phyloP scores from a whole-genome alignment of 345 rosid species.

The Erysimum cheiranthoides region DNA sequence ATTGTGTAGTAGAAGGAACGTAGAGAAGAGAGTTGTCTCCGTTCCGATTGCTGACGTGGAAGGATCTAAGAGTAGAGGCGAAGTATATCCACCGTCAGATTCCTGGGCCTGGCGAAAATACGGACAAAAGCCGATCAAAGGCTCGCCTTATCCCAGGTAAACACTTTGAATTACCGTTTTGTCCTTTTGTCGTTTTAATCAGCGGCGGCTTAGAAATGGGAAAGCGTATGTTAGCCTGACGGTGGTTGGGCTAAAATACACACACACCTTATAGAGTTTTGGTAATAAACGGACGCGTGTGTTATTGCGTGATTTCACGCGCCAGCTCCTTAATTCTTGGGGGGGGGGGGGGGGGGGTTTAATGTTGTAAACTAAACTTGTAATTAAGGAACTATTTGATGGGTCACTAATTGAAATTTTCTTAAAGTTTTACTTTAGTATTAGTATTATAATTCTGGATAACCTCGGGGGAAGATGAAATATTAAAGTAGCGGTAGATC shows the following conservation, averaged over 20 bases:
- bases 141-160: constrained; percentile 82
- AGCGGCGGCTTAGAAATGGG: constrained; percentile 28
- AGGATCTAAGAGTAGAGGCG: constrained; percentile 61
- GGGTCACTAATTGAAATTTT: constrained; percentile 5
- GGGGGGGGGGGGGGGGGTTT: neutral
- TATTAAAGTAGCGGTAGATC: constrained; percentile 35
- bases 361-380: neutral
- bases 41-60: constrained; percentile 69
- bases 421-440: neutral
- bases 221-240: constrained; percentile 35
- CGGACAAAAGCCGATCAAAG: constrained; percentile 89
- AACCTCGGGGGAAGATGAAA: constrained; percentile 34
- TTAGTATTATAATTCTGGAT: constrained; percentile 7
- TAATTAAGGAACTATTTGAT: constrained; percentile 1
- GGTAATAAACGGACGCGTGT: constrained; percentile 1
- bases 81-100: constrained; percentile 73
- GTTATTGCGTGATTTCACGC: constrained; percentile 31
- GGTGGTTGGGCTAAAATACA: constrained; percentile 46
- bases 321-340: constrained; percentile 20
- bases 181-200: constrained; percentile 2
- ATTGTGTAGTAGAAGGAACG: constrained; percentile 51
- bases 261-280: constrained; percentile 35
- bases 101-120: constrained; percentile 91
- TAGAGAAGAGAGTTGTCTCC: constrained; percentile 68
- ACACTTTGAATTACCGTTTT: constrained; percentile 24